These are phyloP conservation scores for Starmera dryadoides DNA, from an alignment of 805 yeast genomes.

Conservation along the genomic window DNA sequence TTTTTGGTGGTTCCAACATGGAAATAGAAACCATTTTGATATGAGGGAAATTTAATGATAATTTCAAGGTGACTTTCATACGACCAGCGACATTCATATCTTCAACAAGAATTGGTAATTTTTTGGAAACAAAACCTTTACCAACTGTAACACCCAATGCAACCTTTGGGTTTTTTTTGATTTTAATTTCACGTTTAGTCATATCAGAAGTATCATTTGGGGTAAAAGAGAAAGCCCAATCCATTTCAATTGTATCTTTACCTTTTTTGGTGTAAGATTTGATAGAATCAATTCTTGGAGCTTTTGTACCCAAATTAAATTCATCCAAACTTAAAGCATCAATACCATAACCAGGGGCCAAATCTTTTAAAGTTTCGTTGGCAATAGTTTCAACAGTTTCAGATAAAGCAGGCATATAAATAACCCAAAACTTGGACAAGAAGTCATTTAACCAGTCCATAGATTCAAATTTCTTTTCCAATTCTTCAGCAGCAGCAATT, in stretches of 20 bases:
- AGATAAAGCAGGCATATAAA: conserved; percentile 80
- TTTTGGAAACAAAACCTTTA: conserved; percentile 71
- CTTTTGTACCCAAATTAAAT: conserved; percentile 74
- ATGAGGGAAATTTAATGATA: conserved; percentile 69
- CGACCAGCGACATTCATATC: conserved; percentile 72
- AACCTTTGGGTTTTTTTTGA: conserved; percentile 72
- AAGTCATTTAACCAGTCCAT: conserved; percentile 79
- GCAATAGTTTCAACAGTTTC: conserved; percentile 66
- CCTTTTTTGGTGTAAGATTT: conserved; percentile 69
- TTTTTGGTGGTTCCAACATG: conserved; percentile 69
- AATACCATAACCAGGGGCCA: conserved; percentile 79
- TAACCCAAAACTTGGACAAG: conserved; percentile 77
- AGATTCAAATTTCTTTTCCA: conserved; percentile 60
- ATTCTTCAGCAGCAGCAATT: conserved; percentile 50
- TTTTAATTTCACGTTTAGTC: conserved; percentile 68
- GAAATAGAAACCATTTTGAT: conserved; percentile 64
- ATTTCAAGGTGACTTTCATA: conserved; percentile 54
- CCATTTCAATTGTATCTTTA: conserved; percentile 67
- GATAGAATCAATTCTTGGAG: conserved; percentile 68
- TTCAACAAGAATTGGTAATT: conserved; percentile 72
- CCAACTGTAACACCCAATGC: conserved; percentile 78
- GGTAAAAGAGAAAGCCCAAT: conserved; percentile 74
- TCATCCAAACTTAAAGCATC: conserved; percentile 67
- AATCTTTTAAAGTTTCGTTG: conserved; percentile 59
- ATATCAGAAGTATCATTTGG: conserved; percentile 80